These are phyloP conservation scores for Aspergillus amoenus DNA, from an alignment of 2,329 filamentous ascomycete species.

Conservation along the genomic window DNA sequence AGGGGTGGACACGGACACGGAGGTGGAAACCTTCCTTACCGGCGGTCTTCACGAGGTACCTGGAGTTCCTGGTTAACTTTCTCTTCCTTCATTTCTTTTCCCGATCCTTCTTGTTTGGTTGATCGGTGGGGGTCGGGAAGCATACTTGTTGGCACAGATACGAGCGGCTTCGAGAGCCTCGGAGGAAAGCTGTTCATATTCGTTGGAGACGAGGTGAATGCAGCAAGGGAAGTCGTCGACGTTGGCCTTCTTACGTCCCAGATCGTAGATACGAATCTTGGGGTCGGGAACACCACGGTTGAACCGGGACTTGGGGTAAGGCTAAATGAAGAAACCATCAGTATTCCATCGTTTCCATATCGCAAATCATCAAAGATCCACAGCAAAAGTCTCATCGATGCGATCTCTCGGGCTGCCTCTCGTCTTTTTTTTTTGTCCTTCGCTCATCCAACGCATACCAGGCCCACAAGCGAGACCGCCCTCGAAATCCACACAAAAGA, in stretches of 20 bases:
- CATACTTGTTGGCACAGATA: conserved; percentile 99
- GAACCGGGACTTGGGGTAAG: conserved; percentile 99
- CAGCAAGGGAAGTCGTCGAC: conserved; percentile 99
- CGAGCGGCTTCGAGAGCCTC: conserved; percentile 99
- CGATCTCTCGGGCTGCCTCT: neutral
- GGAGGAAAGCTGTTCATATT: conserved; percentile 99
- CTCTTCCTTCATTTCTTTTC: neutral
- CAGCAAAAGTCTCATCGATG: neutral
- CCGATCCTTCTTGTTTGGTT: neutral
- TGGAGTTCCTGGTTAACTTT: conserved; percentile 23
- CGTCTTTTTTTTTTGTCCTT: neutral
- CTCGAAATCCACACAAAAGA: conserved; percentile 17
- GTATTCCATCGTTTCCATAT: conserved; percentile 8
- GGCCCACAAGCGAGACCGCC: conserved; percentile 31
- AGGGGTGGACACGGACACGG: conserved; percentile 86
- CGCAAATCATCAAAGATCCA: neutral
- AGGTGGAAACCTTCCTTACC: conserved; percentile 73
- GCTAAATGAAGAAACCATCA: conserved; percentile 51
- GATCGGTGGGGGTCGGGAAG: conserved; percentile 23
- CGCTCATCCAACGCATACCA: conserved; percentile 7
- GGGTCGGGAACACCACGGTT: conserved; percentile 94
- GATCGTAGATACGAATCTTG: conserved; percentile 95
- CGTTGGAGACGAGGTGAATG: conserved; percentile 99
- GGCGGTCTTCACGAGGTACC: conserved; percentile 67
- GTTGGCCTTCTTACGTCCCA: conserved; percentile 96